Conservation (phyloP, 768 basidiomycete genomes). For the Podaxis sp. region DNA sequence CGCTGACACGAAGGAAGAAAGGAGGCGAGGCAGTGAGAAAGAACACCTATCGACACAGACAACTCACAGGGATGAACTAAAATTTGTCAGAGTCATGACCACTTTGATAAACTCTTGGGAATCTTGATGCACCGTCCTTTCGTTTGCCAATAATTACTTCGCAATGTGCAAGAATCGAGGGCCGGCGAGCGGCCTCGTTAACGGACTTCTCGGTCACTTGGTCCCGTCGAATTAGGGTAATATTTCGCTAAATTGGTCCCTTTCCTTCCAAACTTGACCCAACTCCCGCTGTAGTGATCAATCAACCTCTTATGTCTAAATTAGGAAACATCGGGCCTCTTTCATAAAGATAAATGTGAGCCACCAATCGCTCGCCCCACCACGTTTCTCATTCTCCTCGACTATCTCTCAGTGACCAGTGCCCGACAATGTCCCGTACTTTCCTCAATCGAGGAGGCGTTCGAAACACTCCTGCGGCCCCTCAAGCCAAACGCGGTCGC, state of each 20-base stretch:
- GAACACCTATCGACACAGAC: not conserved
- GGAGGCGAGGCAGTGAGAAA: not conserved
- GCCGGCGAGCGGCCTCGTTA: not conserved
- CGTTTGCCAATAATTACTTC: not conserved
- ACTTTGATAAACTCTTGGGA: not conserved
- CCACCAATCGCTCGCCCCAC: not conserved
- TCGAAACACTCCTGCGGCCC: not conserved
- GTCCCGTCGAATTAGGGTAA: not conserved
- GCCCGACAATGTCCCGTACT: constrained; percentile 3
- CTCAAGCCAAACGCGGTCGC: constrained; percentile 1
- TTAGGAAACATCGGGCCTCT: not conserved
- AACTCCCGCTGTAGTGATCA: not conserved
- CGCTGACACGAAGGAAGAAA: not conserved
- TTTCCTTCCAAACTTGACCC: not conserved
- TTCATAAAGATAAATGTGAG: not conserved
- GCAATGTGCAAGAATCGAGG: not conserved
- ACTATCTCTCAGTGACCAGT: too few relatives aligned
- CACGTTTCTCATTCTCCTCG: not conserved
- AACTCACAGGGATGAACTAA: not conserved
- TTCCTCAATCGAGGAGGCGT: constrained; percentile 8
- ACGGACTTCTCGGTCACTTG: not conserved
- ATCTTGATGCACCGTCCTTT: not conserved
- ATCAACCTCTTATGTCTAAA: constrained; percentile 3
- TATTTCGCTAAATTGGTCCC: not conserved
- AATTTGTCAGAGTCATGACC: not conserved